Evolutionary conservation across 805 yeast species (phyloP).

Genomic region (Myxozyma monticola): DNA sequence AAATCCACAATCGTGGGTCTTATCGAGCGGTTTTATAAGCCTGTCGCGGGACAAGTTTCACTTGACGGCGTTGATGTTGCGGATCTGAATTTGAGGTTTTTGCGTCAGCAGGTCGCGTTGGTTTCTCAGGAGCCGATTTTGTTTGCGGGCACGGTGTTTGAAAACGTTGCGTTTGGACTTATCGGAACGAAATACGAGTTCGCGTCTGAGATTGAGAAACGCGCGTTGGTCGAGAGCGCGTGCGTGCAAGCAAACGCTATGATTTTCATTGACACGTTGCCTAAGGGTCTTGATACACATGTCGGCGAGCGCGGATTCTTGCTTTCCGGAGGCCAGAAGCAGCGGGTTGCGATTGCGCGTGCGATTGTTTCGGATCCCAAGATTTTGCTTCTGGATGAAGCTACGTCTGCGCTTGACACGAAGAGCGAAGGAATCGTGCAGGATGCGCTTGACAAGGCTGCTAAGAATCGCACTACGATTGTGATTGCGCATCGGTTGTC

Average conservation of each 20-base stretch:
- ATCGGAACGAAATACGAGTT: conserved; percentile 35
- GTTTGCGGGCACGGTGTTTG: conserved; percentile 78
- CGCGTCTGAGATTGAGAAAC: conserved; percentile 43
- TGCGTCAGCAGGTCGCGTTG: conserved; percentile 55
- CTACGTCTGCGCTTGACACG: conserved; percentile 66
- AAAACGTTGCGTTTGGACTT: conserved; percentile 78
- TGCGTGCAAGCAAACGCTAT: conserved; percentile 54
- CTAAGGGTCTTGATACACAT: conserved; percentile 50
- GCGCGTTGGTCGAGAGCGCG: conserved; percentile 45
- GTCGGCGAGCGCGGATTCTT: conserved; percentile 61
- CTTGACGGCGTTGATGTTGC: conserved; percentile 52
- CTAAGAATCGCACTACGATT: conserved; percentile 46
- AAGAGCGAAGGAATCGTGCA: conserved; percentile 61
- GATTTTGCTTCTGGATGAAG: conserved; percentile 61
- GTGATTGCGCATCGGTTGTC: conserved; percentile 54
- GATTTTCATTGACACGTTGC: conserved; percentile 51
- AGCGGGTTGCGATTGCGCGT: conserved; percentile 63
- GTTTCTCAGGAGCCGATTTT: conserved; percentile 60
- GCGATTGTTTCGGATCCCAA: conserved; percentile 58
- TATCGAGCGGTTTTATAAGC: conserved; percentile 59
- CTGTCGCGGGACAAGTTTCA: conserved; percentile 48
- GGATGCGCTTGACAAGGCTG: conserved; percentile 46
- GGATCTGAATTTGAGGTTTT: conserved; percentile 52
- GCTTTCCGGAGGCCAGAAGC: conserved; percentile 68
- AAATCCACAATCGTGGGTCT: conserved; percentile 50